Conservation (phyloP, 1,284 basidiomycete species). For the Naganishia albida region DNA sequence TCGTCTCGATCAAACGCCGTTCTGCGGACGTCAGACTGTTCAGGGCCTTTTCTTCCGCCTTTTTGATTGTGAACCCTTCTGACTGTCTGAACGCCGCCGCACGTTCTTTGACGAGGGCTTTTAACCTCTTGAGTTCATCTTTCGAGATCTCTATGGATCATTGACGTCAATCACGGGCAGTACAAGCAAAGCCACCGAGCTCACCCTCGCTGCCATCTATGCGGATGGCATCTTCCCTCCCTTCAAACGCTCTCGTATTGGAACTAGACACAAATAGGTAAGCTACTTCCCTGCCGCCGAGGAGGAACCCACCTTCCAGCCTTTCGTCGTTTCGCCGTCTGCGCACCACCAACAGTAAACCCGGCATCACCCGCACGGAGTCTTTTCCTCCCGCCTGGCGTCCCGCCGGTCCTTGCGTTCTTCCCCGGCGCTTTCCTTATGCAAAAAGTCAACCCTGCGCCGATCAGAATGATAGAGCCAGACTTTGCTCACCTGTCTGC, state of each 20-base stretch:
- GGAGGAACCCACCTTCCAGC: slow-evolving; percentile 23
- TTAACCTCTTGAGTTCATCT: slow-evolving; percentile 28
- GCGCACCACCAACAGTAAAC: slow-evolving; percentile 16
- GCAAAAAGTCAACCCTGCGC: background rate
- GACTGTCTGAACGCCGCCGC: background rate
- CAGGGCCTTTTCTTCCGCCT: slow-evolving; percentile 18
- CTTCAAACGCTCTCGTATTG: slow-evolving; percentile 28
- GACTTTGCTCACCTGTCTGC: slow-evolving; percentile 6
- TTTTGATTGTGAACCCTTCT: slow-evolving; percentile 10
- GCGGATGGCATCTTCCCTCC: slow-evolving; percentile 24
- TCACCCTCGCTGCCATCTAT: slow-evolving; percentile 18
- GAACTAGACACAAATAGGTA: slow-evolving; percentile 3
- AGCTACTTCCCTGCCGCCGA: background rate
- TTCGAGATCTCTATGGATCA: slow-evolving; percentile 4
- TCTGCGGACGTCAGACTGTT: slow-evolving; percentile 19
- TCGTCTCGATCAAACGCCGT: slow-evolving; percentile 18
- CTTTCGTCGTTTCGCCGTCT: slow-evolving; percentile 34
- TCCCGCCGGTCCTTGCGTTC: slow-evolving; percentile 14
- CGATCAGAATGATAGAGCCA: background rate
- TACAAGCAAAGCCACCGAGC: background rate
- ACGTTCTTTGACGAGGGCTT: slow-evolving; percentile 11
- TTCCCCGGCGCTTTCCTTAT: slow-evolving; percentile 26
- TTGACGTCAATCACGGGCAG: background rate
- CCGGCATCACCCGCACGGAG: slow-evolving; percentile 7
- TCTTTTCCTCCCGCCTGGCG: slow-evolving; percentile 12